Evolutionary conservation across 148 eudicot species (phyloP), one percentile per base, ranked within the genome.

Genomic region (Silene latifolia): DNA sequence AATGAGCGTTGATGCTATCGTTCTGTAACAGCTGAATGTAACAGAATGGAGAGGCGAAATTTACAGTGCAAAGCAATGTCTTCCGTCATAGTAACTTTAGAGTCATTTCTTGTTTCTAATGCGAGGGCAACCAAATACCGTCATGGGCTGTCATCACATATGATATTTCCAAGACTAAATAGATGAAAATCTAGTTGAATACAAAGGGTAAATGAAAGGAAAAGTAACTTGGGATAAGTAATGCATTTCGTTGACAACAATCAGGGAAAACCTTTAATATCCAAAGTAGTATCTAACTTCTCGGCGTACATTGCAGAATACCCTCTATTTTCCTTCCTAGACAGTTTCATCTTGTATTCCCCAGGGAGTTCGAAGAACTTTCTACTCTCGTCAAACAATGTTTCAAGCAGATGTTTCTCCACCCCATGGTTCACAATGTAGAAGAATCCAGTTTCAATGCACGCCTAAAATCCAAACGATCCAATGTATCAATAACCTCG

Each of bases 341-440:
- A 67, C 79, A 90, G 74, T 77, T 83, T 90, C 87, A 85, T 72
- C 78, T 89, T 93, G 56, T 86, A 89, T 75, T 90, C 92, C 68
- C 85, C 56, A 23, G 93, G 91, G 57, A 90, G 89, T 15, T 76
- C 72, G 72, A 90, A 93, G 71, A 93, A 90, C 57, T 82, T 84
- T 59, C 66, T 89, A 80, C 88, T 89, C 77, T 88, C 89, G 65
- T 80, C 85, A 69, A 93, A 86, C 63, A 83, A 76, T 73, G 59
- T 63, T 20, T 69, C 73, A 32, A 88, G 35, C 73, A 87, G 11
- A 20, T 86, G 80, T 60, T 86, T 78, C 67, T 90, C 92, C 21
- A 93, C 79, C 72, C 98, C 96, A 79, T 93, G 98, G 77, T 93
- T 93, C 69, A 86, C 82, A 74, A 93, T 76, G 83, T 93, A 93